Conservation (phyloP, 495 filamentous ascomycete genomes). For the Aspergillus cristatus region DNA sequence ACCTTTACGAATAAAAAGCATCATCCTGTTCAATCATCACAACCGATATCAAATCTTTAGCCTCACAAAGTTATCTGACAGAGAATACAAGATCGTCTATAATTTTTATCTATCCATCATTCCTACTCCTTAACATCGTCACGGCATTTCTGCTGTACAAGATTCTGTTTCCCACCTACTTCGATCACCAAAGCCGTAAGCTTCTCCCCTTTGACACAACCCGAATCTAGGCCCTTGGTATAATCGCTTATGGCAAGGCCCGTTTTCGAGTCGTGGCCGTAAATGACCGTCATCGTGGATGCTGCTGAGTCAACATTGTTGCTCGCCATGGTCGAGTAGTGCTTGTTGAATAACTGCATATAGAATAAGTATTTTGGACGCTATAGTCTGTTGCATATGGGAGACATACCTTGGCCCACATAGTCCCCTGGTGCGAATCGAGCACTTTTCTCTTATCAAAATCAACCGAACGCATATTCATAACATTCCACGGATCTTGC, state of each 20-base stretch:
- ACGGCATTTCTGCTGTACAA: slow-evolving; percentile 28
- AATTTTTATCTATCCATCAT: no score
- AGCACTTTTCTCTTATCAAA: slow-evolving; percentile 24
- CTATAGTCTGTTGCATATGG: not conserved
- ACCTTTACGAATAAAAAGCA: no score
- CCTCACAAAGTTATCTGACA: no score
- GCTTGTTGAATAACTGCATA: slow-evolving; percentile 47
- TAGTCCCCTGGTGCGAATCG: slow-evolving; percentile 42
- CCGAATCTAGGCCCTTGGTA: slow-evolving; percentile 76
- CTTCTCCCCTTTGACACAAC: slow-evolving; percentile 64
- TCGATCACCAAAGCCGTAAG: slow-evolving; percentile 73
- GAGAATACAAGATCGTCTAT: no score
- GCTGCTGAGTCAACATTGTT: slow-evolving; percentile 11
- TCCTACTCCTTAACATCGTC: slow-evolving; percentile 14
- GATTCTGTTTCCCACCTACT: slow-evolving; percentile 26
- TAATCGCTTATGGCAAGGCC: slow-evolving; percentile 61
- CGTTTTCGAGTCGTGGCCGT: slow-evolving; percentile 74
- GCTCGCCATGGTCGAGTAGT: slow-evolving; percentile 30
- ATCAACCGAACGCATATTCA: slow-evolving; percentile 86
- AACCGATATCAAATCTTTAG: no score
- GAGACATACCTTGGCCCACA: slow-evolving; percentile 56
- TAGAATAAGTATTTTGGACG: not conserved
- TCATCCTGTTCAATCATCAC: no score
- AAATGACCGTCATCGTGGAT: slow-evolving; percentile 52
- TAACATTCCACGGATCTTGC: slow-evolving; percentile 72